Conservation (phyloP, 2,329 filamentous ascomycete species). For the Colletotrichum plurivorum region DNA sequence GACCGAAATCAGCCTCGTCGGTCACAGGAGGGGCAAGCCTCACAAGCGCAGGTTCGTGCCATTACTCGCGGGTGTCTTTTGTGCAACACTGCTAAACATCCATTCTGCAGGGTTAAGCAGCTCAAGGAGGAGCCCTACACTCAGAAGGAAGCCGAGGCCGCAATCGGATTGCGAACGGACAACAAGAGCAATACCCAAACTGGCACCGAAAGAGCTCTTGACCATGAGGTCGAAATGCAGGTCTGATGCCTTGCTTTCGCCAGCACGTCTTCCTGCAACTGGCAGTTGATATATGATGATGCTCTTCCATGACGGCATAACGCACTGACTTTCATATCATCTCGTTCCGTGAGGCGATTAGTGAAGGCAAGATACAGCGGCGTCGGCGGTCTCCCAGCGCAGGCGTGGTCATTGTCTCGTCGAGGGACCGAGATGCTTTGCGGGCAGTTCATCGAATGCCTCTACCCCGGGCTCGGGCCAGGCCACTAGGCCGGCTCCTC, state of each 20-base stretch:
- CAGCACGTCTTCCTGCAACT: conserved; percentile 12
- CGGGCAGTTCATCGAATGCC: conserved; percentile 54
- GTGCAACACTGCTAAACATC: conserved; percentile 3
- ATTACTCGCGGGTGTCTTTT: neutral
- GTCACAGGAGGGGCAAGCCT: conserved; percentile 88
- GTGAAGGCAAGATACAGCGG: neutral
- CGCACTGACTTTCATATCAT: conserved; percentile 20
- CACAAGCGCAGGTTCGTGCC: conserved; percentile 85
- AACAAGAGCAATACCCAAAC: conserved; percentile 64
- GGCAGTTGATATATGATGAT: conserved; percentile 33
- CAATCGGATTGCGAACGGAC: conserved; percentile 78
- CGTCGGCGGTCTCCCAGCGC: neutral
- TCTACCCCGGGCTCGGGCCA: conserved; percentile 62
- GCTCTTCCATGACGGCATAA: conserved; percentile 33
- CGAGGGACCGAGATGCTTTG: neutral
- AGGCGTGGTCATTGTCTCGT: neutral
- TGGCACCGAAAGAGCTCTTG: conserved; percentile 43
- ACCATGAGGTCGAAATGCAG: conserved; percentile 57
- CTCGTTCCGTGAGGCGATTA: neutral
- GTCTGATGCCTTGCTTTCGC: conserved; percentile 24
- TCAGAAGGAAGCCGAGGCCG: conserved; percentile 88
- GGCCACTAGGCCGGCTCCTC: conserved; percentile 60
- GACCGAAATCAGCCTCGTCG: conserved; percentile 79
- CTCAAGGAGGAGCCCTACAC: conserved; percentile 88
- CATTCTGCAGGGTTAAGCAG: conserved; percentile 76